Base-by-base conservation (phyloP, 2,329 filamentous ascomycete genomes). In the Neofusicoccum umdonicola region DNA sequence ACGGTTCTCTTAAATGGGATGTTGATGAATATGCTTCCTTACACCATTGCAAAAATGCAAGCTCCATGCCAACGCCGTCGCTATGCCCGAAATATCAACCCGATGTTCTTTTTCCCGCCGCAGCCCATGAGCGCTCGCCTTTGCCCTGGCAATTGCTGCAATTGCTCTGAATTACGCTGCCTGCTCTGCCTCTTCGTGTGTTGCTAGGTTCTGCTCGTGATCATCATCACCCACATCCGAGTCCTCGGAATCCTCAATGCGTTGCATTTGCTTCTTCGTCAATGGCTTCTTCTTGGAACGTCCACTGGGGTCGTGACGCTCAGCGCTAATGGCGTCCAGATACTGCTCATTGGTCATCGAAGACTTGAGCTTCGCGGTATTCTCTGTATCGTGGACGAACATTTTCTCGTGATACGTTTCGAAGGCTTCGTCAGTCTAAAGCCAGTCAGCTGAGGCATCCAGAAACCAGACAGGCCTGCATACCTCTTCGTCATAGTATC, bases 401-500 rank as follows among this genome's bases (percentile, higher is more conserved):
- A 97, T 85, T 67, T 87, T 89, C 69, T 90, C 86, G 65, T 89
- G 84, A 76, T 93, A 97, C 37, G 88, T 84, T 35, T 87, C 84
- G 87, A 91, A 97, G 3, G 92, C 88, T 65, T 87, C 85, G 67
- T 88, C 84, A 63, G 88, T 80, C 80, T 83, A 56, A 35, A n/a
- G 54, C 31, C n/a, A 1, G 34, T 64, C 19, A 27, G 9, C 3
- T 6, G 5, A 2, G 9, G 22, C 15, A 22, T 27, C 3, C 0
- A 39, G 34, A 9, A 50, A 37, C 51, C n/a, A 9, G n/a, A 11
- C 15, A 8, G 48, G 31, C 1, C 15, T 35, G 60, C 69, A 62
- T 70, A 83, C 87, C 72, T 95, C 90, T 76, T 96, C 92, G 74
- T 96, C 91, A 60, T 90, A 84, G 81, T 93, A 97, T 67, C 87